Evolutionary conservation across 202 grass and related monocot genomes (phyloP).

Genomic region (Brachypodium distachyon): DNA sequence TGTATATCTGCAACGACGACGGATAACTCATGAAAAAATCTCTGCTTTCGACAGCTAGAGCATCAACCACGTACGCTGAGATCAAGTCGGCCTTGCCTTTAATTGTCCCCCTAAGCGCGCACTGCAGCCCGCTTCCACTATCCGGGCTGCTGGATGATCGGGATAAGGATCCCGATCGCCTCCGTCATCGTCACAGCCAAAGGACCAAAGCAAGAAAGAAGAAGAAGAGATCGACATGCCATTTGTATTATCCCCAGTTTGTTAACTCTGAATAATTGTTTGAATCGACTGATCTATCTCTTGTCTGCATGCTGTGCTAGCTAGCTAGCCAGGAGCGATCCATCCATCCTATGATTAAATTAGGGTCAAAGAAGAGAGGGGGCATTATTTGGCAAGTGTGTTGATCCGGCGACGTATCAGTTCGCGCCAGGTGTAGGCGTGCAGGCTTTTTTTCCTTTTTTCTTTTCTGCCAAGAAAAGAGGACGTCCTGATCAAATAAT

Average conservation of each 20-base stretch:
- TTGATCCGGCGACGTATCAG: not conserved
- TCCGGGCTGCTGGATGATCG: not conserved
- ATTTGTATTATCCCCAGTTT: not conserved
- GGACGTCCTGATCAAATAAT: conserved; percentile 33
- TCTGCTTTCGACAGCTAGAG: conserved; percentile 2
- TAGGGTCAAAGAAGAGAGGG: not conserved
- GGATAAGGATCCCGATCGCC: conserved; percentile 19
- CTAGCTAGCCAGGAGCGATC: not conserved
- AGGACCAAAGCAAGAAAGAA: not conserved
- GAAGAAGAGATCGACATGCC: not conserved
- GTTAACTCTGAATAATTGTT: not conserved
- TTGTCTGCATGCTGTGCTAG: not conserved
- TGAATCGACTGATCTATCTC: not conserved
- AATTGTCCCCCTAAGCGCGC: not conserved
- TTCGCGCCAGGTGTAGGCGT: not conserved
- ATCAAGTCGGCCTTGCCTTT: not conserved
- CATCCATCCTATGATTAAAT: not conserved
- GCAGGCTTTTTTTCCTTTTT: not conserved
- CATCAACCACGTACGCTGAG: not conserved
- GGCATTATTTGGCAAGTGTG: not conserved
- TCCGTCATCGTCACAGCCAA: not conserved
- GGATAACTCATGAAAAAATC: too few relatives aligned
- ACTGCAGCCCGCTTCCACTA: not conserved
- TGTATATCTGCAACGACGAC: too few relatives aligned
- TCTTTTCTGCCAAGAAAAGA: not conserved